Evolutionary conservation across 2,329 filamentous ascomycete genomes (phyloP).

Genomic region (Colletotrichum tofieldiae): DNA sequence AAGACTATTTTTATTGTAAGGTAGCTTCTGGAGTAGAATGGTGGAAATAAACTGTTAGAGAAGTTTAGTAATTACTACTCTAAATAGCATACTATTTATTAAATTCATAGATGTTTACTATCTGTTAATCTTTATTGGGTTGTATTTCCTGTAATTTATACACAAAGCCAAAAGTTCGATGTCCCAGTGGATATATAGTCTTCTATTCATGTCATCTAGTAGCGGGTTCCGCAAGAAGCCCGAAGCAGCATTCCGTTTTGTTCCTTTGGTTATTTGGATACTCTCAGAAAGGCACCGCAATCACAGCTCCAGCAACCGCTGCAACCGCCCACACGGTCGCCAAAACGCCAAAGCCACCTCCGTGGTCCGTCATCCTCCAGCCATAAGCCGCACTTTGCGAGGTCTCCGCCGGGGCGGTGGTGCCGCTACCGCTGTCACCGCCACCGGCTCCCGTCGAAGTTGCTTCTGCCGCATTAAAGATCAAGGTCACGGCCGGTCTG

Average conservation of each 20-base stretch:
- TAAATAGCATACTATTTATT: too few species aligned
- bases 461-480: slow-evolving; percentile 6
- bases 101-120: too few species aligned
- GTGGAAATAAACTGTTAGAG: too few species aligned
- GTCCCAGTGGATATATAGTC: too few species aligned
- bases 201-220: too few species aligned
- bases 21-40: too few species aligned
- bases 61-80: too few species aligned
- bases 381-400: not conserved
- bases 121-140: too few species aligned
- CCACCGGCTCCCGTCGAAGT: not conserved
- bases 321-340: slow-evolving; percentile 20
- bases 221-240: too few species aligned
- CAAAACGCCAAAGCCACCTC: not conserved
- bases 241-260: not conserved
- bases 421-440: not conserved
- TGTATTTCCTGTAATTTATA: too few species aligned
- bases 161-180: too few species aligned
- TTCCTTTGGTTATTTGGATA: not conserved
- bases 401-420: not conserved
- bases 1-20: too few species aligned
- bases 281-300: slow-evolving; percentile 17
- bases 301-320: slow-evolving; percentile 1
- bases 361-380: slow-evolving; percentile 3
- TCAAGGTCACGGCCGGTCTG: slow-evolving; percentile 14